A percentile compares a stretch with the other conserved stretches of the same genome.
Conservation (phyloP, 2,329 filamentous ascomycete species). For the Cryphonectria nitschkei region DNA sequence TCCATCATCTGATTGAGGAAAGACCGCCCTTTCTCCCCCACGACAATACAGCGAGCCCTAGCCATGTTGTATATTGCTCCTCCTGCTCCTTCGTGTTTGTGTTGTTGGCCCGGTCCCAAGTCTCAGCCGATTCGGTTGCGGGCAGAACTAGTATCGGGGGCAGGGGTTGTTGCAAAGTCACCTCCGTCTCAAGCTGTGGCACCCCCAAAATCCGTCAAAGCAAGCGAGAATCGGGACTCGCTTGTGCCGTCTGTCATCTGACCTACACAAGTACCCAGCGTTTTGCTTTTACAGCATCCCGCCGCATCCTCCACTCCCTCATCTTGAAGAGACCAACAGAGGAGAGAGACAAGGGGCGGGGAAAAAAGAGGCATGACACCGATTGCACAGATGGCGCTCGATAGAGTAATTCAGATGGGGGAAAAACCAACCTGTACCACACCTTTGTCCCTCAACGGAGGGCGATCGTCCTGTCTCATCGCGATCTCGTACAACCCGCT, state of each 20-base stretch:
- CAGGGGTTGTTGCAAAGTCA: neutral
- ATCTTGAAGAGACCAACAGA: too few species aligned
- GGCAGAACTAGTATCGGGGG: neutral
- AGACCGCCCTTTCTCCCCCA: neutral
- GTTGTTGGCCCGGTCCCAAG: neutral
- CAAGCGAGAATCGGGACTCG: neutral
- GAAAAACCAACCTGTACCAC: neutral
- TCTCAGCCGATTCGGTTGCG: neutral
- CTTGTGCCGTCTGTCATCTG: conserved; percentile 1
- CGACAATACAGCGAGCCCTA: too few species aligned
- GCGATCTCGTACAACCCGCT: conserved; percentile 5
- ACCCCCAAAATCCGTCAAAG: neutral
- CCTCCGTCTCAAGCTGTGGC: neutral
- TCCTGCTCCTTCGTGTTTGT: neutral
- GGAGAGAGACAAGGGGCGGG: too few species aligned
- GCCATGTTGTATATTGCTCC: neutral
- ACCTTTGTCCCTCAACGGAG: neutral
- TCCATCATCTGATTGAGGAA: neutral
- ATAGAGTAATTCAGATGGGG: neutral
- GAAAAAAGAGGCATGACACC: neutral
- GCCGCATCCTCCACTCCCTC: neutral
- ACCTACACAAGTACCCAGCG: neutral
- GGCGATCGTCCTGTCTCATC: neutral
- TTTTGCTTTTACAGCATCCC: neutral
- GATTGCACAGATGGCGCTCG: neutral